Percentiles rank a stretch among this genome's conserved stretches.
phyloP scores from a whole-genome alignment of 306 rosid species.

The Astragalus membranaceus region DNA sequence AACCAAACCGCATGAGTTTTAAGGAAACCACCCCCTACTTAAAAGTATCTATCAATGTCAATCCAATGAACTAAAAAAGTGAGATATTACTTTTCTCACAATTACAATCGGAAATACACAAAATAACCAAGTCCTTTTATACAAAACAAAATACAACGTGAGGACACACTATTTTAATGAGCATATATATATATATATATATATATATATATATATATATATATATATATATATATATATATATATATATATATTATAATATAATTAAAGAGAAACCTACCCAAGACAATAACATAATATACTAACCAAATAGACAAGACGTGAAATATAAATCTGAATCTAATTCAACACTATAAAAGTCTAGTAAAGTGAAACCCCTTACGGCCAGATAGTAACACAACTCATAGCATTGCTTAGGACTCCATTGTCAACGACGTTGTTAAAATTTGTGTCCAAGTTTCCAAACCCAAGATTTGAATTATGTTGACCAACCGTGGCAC shows the following conservation, averaged over 20 bases:
- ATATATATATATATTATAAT: too few relatives aligned
- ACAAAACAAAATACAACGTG: slow-evolving; percentile 11
- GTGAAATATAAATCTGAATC: background rate
- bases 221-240: too few relatives aligned
- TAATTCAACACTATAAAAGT: background rate
- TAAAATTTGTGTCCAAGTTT: slow-evolving; percentile 28
- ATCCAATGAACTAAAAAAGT: background rate
- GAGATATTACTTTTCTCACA: background rate
- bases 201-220: too few relatives aligned
- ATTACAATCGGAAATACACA: background rate
- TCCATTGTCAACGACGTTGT: slow-evolving; percentile 30
- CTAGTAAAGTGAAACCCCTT: background rate
- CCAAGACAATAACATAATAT: background rate
- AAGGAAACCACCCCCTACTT: too few relatives aligned
- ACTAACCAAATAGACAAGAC: slow-evolving; percentile 1
- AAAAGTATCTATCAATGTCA: background rate
- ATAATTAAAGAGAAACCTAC: background rate
- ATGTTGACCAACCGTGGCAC: slow-evolving; percentile 41
- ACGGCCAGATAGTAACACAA: slow-evolving; percentile 40
- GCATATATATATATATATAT: too few relatives aligned
- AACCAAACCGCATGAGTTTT: too few relatives aligned
- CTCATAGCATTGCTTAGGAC: slow-evolving; percentile 40
- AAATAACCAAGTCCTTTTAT: slow-evolving; percentile 15
- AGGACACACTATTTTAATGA: slow-evolving; percentile 14
- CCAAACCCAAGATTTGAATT: slow-evolving; percentile 35